Base-by-base conservation (phyloP, 176 grass and related monocot species). In the Lolium rigidum region DNA sequence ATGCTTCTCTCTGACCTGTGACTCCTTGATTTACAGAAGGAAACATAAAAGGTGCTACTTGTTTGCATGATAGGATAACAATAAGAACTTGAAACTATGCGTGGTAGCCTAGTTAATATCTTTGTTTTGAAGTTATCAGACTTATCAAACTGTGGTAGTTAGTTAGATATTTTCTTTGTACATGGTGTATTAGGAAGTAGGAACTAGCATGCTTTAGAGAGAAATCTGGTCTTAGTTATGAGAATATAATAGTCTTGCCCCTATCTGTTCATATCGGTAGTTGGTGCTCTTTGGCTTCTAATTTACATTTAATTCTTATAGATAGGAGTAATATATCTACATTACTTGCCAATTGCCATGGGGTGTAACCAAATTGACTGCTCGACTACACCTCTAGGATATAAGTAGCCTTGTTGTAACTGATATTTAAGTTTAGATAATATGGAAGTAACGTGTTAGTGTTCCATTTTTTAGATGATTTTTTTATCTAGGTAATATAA, bases 1-100 rank as follows among this genome's bases (percentile, higher is more conserved):
- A 98, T 90, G 95, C 80, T 80, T 90, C 88, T 98, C 70, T 93
- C 82, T 93, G 82, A 89, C 70, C 80, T 88, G 47, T 90, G 76
- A 84, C 43, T 73, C 70, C 80, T 91, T 91, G 85, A 91, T 84
- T 91, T 87, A 86, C 90, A 83, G 81, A 91, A 90, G 87, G 65
- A 83, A 91, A 87, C 57, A 90, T 82, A 80, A 79, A 94, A 92
- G 74, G 87, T 92, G 90, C 87, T 86, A 77, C 88, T 88, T 90
- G 68, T 51, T 90, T 85, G 80, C 65, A 79, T 90, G 70, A 18
- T 76, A 76, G 24, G 73, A 54, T 76, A 31, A 77, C n/a, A 72
- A 63, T 71, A 43, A 78, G 54, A 78, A 72, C 37, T 25, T 47
- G 41, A 57, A 46, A 83, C 17, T 24, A 46, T 72, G 38, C 26